Base-by-base conservation (phyloP, 305 asterid genomes). In the Fraxinus albicans region DNA sequence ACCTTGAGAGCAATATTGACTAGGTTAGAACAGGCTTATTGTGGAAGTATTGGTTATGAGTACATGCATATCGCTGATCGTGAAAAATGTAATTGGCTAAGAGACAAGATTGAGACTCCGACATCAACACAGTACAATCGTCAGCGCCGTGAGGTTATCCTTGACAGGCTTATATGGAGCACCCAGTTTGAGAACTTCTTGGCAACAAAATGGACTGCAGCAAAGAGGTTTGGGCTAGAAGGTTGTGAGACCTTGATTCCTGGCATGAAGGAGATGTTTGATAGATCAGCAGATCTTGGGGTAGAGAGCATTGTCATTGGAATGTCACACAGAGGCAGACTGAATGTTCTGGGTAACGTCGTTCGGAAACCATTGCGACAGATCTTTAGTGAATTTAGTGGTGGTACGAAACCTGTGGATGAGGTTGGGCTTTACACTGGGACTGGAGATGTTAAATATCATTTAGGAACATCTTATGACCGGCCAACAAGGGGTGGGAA, bases 201-300 rank as follows among this genome's bases (percentile, higher is more conserved):
- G 92, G 98, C 99, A 40, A 93, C 99, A 70, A 95, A 95, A 86
- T 95, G 99, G 98, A 89, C 94, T 40, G 97, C 98, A 31, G 98
- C 99, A 80, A 94, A 95, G 88, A 93, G 98, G 88, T 94, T 95
- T 85, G 99, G 99, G 80, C 95, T 95, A 73, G 98, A 95, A 92
- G 99, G 99, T 34, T 94, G 96, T 76, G 99, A 95, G 88, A 95
- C 99, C 12, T 88, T 95, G 97, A 95, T 95, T 85, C 98, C 99
- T 78, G 99, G 98, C 77, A 95, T 95, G 98, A 95, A 95, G 91
- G 99, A 95, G 89, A 95, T 95, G 99, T 95, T 95, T 85, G 98
- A 95, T 83, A 89, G 94, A 87, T 88, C 99, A 81, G 95, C 99
- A 33, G 99, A 95, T 85, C 98, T 94, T 73, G 99, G 99, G 80